Percentiles rank a stretch among this genome's conserved stretches.
Evolutionary conservation across 1,284 basidiomycete genomes (phyloP).

Genomic region (Leccinum pachyderme): DNA sequence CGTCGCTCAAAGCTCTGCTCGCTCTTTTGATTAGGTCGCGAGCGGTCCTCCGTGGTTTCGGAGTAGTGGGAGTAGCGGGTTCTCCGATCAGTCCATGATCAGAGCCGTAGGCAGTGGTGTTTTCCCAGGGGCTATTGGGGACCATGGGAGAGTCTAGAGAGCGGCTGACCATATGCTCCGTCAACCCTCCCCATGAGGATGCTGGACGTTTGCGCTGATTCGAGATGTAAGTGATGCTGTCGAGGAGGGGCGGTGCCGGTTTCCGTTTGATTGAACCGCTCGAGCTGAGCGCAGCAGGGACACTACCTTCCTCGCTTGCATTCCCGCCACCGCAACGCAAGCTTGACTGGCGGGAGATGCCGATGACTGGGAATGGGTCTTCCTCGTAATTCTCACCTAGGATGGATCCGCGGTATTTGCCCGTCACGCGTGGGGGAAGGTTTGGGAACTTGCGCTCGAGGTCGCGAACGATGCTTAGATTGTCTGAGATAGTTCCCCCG

Average conservation of each 20-base stretch:
- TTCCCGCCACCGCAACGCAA: constrained; percentile 6
- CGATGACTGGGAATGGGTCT: constrained; percentile 27
- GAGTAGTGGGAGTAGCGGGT: constrained; percentile 10
- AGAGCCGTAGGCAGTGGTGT: constrained; percentile 1
- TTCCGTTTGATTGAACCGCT: constrained; percentile 32
- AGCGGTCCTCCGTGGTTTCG: constrained; percentile 16
- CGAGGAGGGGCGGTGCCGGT: constrained; percentile 31
- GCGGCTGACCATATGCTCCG: not conserved
- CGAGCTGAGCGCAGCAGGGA: constrained; percentile 10
- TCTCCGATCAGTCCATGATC: not conserved
- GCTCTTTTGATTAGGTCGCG: constrained; percentile 22
- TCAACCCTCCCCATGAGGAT: constrained; percentile 30
- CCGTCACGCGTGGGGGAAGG: constrained; percentile 40
- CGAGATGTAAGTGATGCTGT: constrained; percentile 10
- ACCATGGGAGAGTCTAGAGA: constrained; percentile 4
- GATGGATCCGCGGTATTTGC: constrained; percentile 33
- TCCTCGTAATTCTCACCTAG: constrained; percentile 27
- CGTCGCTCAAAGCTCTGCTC: constrained; percentile 29
- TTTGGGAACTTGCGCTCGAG: constrained; percentile 53
- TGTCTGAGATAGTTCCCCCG: constrained; percentile 36
- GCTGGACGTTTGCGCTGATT: constrained; percentile 3
- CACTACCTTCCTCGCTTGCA: constrained; percentile 16
- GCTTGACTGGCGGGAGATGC: constrained; percentile 29
- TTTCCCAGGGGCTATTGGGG: constrained; percentile 8
- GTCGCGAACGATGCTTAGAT: constrained; percentile 44